A percentile compares a stretch with the other conserved stretches of the same genome.
Evolutionary conservation across 345 rosid species (phyloP).

Genomic region (Nephelium lappaceum): DNA sequence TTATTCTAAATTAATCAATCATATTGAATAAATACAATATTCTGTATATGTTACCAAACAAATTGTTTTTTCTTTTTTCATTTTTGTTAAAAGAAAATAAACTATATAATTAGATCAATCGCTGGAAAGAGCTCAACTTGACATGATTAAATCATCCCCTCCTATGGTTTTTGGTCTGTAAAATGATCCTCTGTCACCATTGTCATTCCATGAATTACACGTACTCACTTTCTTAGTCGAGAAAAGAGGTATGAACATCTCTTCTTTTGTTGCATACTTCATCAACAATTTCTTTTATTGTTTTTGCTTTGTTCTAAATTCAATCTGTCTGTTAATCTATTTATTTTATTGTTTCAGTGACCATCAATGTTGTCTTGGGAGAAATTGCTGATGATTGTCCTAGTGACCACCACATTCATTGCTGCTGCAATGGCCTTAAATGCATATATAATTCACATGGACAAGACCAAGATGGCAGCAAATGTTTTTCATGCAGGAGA

Average conservation of each 20-base stretch:
- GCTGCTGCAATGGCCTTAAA: conserved; percentile 34
- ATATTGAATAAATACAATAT: no score
- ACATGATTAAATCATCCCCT: background rate
- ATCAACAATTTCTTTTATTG: background rate
- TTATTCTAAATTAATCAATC: no score
- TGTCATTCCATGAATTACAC: background rate
- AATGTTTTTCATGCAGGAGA: background rate
- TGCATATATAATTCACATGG: conserved; percentile 67
- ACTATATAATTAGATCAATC: no score
- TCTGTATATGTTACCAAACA: no score
- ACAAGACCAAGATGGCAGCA: conserved; percentile 39
- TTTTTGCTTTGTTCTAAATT: background rate
- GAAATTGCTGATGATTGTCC: conserved; percentile 27
- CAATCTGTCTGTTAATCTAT: background rate
- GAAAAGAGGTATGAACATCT: background rate
- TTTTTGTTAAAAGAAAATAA: no score
- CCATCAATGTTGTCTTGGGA: conserved; percentile 24
- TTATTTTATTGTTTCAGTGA: conserved; percentile 4
- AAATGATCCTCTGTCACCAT: no score
- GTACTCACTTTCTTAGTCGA: background rate
- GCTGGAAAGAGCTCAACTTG: no score
- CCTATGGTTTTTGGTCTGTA: background rate
- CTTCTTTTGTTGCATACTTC: background rate
- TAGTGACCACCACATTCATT: conserved; percentile 26
- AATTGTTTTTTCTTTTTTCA: no score